A percentile compares a stretch with the other conserved stretches of the same genome.
Evolutionary conservation across 1,284 basidiomycete genomes (phyloP).

Genomic region (Leccinum brunneo-olivaceum): DNA sequence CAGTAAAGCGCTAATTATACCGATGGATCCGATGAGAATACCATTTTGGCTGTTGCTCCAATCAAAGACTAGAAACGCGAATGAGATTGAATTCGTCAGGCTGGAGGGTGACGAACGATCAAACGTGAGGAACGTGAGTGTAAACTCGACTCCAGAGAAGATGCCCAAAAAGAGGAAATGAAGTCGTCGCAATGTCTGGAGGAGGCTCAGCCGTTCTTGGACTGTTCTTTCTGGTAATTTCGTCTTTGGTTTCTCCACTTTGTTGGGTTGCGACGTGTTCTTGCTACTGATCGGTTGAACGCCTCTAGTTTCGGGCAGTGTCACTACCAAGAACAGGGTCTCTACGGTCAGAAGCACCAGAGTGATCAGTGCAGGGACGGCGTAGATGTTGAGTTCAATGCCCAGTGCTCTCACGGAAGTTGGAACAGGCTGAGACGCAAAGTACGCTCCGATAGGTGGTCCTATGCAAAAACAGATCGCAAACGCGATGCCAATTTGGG

Average conservation of each 20-base stretch:
- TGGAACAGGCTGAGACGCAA: constrained; percentile 65
- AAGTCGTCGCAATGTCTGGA: constrained; percentile 52
- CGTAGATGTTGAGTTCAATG: constrained; percentile 76
- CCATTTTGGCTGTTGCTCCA: constrained; percentile 90
- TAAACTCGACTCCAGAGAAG: constrained; percentile 91
- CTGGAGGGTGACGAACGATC: constrained; percentile 50
- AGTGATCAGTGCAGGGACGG: constrained; percentile 74
- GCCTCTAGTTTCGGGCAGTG: constrained; percentile 74
- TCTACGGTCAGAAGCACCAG: constrained; percentile 64
- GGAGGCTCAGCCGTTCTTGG: constrained; percentile 44
- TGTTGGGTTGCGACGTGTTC: constrained; percentile 18
- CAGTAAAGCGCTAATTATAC: constrained; percentile 77
- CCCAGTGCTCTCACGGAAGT: constrained; percentile 52
- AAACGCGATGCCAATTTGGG: constrained; percentile 89
- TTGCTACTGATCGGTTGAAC: constrained; percentile 29
- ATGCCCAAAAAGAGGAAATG: constrained; percentile 82
- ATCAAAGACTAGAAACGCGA: constrained; percentile 52
- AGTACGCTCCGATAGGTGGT: constrained; percentile 78
- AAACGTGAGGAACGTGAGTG: constrained; percentile 84
- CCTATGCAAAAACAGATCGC: constrained; percentile 87
- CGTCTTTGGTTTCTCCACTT: constrained; percentile 18
- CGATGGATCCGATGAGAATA: constrained; percentile 79
- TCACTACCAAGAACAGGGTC: constrained; percentile 64
- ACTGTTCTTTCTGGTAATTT: constrained; percentile 32
- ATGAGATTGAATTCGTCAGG: background rate